phyloP scores from a whole-genome alignment of 2,329 filamentous ascomycete species.

The Ambrosiella beaveri region DNA sequence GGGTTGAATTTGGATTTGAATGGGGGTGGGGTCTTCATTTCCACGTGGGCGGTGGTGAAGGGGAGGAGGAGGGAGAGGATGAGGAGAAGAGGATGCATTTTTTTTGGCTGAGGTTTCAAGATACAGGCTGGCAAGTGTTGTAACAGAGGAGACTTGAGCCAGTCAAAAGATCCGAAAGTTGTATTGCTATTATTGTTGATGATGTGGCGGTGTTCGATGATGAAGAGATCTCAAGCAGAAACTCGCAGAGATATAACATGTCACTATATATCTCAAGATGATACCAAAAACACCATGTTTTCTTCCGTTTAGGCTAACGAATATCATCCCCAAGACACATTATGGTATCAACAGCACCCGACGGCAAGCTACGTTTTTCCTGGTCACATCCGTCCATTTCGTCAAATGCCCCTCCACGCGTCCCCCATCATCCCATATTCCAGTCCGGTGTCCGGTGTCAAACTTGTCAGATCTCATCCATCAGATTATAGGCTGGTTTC shows the following conservation, averaged over 20 bases:
- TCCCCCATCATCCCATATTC: not conserved
- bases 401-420: not conserved
- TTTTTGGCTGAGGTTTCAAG: not conserved
- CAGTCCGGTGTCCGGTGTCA: not conserved
- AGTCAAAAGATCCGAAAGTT: too few relatives aligned
- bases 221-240: too few relatives aligned
- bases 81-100: not conserved
- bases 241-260: not conserved
- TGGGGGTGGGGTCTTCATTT: conserved; percentile 18
- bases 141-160: too few relatives aligned
- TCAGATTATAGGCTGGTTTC: too few relatives aligned
- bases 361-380: not conserved
- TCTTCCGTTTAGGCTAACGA: not conserved
- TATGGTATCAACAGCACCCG: not conserved
- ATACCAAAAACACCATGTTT: not conserved
- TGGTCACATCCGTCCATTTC: not conserved
- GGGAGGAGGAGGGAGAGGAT: conserved; percentile 10
- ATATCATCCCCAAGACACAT: not conserved
- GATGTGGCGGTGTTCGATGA: too few relatives aligned
- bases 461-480: not conserved
- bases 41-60: conserved; percentile 18
- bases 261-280: not conserved
- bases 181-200: too few relatives aligned
- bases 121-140: too few relatives aligned
- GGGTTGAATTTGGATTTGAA: conserved; percentile 19